Evolutionary conservation across 352 stramenopile genomes (phyloP).

Genomic region (Phytophthora kernoviae): DNA sequence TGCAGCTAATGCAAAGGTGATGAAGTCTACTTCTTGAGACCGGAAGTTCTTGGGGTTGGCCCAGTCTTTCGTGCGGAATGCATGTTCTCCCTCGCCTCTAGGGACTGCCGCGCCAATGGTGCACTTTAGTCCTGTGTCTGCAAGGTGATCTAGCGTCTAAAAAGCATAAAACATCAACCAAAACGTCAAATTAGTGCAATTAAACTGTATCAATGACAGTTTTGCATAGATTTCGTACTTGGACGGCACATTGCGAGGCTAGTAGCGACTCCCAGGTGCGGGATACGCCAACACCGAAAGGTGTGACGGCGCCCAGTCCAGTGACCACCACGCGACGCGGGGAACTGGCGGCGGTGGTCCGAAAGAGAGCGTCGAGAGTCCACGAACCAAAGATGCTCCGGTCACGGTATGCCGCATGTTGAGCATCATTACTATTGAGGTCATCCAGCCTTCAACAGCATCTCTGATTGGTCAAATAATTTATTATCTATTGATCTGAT

Average conservation of each 20-base stretch:
- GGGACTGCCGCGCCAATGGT: conserved; percentile 79
- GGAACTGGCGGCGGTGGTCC: conserved; percentile 50
- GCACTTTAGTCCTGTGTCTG: conserved; percentile 63
- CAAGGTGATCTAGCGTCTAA: conserved; percentile 59
- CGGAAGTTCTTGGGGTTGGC: conserved; percentile 71
- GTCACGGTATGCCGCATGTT: conserved; percentile 16
- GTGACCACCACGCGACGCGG: conserved; percentile 92
- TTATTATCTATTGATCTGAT: too few relatives aligned
- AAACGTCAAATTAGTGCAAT: conserved; percentile 5
- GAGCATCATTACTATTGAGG: neutral
- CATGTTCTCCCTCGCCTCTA: conserved; percentile 49
- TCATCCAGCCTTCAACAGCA: neutral
- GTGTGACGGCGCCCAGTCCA: conserved; percentile 90
- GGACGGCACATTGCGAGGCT: conserved; percentile 75
- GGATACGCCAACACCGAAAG: conserved; percentile 86
- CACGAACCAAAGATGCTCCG: conserved; percentile 23
- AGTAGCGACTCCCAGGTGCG: conserved; percentile 86
- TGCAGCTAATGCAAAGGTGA: conserved; percentile 83
- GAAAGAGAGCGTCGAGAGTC: conserved; percentile 74
- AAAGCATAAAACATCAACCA: conserved; percentile 10
- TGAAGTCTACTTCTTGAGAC: conserved; percentile 85
- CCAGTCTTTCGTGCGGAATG: conserved; percentile 72
- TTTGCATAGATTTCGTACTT: conserved; percentile 31
- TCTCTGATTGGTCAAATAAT: neutral
- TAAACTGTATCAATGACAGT: neutral